Evolutionary conservation across 164 flowering plant species (phyloP).

Genomic region (Pachysandra terminalis): DNA sequence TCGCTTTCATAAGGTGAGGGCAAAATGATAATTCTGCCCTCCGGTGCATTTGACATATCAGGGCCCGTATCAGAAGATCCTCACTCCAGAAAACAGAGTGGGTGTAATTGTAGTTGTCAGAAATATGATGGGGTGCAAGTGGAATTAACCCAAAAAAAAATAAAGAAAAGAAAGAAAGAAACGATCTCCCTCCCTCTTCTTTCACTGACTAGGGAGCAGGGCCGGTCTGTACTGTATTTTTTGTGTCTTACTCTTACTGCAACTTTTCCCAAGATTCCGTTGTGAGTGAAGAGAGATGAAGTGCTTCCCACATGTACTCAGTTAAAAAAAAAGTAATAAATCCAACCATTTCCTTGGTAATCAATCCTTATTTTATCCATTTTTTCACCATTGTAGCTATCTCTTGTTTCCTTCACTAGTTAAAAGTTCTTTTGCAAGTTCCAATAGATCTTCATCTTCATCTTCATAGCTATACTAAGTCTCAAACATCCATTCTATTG

Average conservation of each 20-base stretch:
- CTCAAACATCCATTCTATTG: conserved; percentile 22
- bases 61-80: too few species aligned
- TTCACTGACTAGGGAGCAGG: neutral
- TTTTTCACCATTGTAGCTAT: neutral
- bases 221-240: neutral
- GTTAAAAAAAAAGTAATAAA: conserved; percentile 3
- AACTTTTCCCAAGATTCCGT: conserved; percentile 30
- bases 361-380: conserved; percentile 3
- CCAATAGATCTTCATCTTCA: conserved; percentile 4
- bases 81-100: too few species aligned
- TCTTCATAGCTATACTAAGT: conserved; percentile 12
- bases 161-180: too few species aligned
- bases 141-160: too few species aligned
- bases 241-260: neutral
- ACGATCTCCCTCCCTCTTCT: neutral
- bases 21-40: too few species aligned
- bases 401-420: conserved; percentile 9
- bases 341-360: conserved; percentile 11
- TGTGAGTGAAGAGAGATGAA: conserved; percentile 1
- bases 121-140: too few species aligned
- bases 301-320: conserved; percentile 8
- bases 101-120: too few species aligned
- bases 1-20: too few species aligned
- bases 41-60: too few species aligned
- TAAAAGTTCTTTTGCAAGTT: conserved; percentile 16